A percentile compares a stretch with the other conserved stretches of the same genome.
Conservation (phyloP, 2,329 filamentous ascomycete species). For the Ceratocystiopsis minuta region DNA sequence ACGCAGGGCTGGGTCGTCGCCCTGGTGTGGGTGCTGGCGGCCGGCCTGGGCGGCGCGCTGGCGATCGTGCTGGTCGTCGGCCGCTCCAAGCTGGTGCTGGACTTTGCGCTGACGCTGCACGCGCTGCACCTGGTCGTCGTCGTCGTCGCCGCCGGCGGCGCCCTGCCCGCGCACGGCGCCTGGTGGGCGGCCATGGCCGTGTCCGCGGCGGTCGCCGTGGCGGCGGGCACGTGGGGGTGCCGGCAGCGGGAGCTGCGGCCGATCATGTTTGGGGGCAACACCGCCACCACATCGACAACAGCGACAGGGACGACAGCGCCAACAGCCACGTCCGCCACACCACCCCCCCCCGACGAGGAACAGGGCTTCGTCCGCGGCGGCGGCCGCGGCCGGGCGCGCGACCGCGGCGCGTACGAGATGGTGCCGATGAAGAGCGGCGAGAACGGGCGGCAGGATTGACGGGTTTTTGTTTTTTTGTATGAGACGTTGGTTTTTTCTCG, state of each 20-base stretch:
- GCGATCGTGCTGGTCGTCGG: constrained; percentile 69
- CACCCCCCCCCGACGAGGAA: constrained; percentile 21
- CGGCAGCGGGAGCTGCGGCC: constrained; percentile 77
- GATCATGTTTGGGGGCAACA: constrained; percentile 61
- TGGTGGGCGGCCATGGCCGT: constrained; percentile 58
- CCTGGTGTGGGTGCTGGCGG: constrained; percentile 39
- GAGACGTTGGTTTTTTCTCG: too few relatives aligned
- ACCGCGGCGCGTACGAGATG: constrained; percentile 49
- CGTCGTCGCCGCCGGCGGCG: constrained; percentile 52
- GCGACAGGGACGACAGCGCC: constrained; percentile 8
- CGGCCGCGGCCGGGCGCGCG: constrained; percentile 32
- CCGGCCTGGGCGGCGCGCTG: constrained; percentile 48
- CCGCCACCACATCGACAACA: constrained; percentile 13
- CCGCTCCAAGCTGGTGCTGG: constrained; percentile 83
- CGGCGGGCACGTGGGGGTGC: constrained; percentile 74
- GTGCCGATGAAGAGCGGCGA: constrained; percentile 26
- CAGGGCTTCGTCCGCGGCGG: constrained; percentile 31
- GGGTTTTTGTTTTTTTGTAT: too few relatives aligned
- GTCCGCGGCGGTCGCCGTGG: constrained; percentile 28
- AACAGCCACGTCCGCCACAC: constrained; percentile 6
- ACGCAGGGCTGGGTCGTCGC: constrained; percentile 42
- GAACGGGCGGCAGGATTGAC: constrained; percentile 3
- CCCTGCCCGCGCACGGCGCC: constrained; percentile 57
- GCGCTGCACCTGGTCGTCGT: constrained; percentile 22
- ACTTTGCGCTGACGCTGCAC: constrained; percentile 72